These are phyloP conservation scores for Fomitopsis palustris DNA, from an alignment of 1,284 basidiomycete genomes.

Conservation along the genomic window DNA sequence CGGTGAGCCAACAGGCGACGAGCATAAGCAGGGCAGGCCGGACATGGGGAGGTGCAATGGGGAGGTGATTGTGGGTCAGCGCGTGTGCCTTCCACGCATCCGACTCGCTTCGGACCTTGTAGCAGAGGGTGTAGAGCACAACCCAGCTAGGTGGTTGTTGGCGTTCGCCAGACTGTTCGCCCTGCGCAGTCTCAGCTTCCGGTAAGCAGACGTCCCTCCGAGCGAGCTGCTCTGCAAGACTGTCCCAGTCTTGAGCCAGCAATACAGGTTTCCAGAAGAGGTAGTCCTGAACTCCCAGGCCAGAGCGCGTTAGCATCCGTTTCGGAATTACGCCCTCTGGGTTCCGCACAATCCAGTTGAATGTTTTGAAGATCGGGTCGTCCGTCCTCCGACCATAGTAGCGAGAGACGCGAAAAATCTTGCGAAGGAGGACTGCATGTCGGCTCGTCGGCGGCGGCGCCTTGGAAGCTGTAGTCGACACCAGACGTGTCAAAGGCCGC, in stretches of 20 bases:
- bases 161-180: background rate
- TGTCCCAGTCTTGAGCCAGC: constrained; percentile 3
- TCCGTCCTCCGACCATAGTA: constrained; percentile 4
- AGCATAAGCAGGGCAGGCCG: constrained; percentile 45
- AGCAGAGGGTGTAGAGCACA: constrained; percentile 45
- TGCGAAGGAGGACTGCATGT: background rate
- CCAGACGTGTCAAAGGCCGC: background rate
- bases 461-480: background rate
- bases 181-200: background rate
- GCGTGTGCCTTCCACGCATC: constrained; percentile 39
- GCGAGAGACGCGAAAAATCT: constrained; percentile 2
- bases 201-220: background rate
- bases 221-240: constrained; percentile 8
- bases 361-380: constrained; percentile 2
- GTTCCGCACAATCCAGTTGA: background rate
- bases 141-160: constrained; percentile 45
- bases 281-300: constrained; percentile 3
- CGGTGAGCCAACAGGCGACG: constrained; percentile 44
- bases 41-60: constrained; percentile 26
- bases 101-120: constrained; percentile 38
- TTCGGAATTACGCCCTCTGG: background rate
- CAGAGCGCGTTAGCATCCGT: background rate
- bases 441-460: background rate
- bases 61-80: constrained; percentile 36
- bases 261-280: constrained; percentile 11